Base-by-base conservation (phyloP, 2,329 filamentous ascomycete species). In the Boeremia lycopersici region DNA sequence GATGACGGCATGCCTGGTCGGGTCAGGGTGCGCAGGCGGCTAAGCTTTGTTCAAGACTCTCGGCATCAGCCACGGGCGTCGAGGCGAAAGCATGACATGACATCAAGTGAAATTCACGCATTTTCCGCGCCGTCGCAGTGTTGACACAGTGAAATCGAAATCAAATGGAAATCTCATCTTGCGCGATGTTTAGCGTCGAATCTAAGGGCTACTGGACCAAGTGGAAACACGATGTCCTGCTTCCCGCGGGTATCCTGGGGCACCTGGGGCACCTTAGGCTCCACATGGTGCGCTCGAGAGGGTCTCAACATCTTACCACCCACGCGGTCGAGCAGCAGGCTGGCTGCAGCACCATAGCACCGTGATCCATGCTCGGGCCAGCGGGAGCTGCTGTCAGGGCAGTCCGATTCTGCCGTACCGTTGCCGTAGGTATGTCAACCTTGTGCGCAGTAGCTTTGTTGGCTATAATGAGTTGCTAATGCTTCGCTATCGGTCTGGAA, bases 1-100 rank as follows among this genome's bases (percentile, higher is more conserved):
- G 59, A 64, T 62, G 62, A 62, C 59, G 57, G 53, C 53, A 62
- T 66, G 63, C 58, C 60, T 60, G 52, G 28, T 40, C 51, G 36
- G 29, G 28, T 40, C 36, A 23, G 19, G 52, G 38, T 45, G 44
- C 47, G 51, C 36, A 45, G 35, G 34, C 41, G 50, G 56, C 59
- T 64, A 69, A 69, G 66, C 66, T 68, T 69, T 63, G 59, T 61
- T 61, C 62, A 69, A 65, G 63, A 64, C 46, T 53, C 65, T 68
- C 53, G 66, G 64, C 65, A 59, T 52, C 59, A 64, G 63, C 60
- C 60, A 59, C 57, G 48, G 51, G 44, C 56, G 50, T 59, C 50
- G 59, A 47, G 29, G 41, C 51, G 47, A 52, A 62, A 57, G 56
- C 56, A 61, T 63, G 60, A 60, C 62, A 61, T 57, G 61, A 61